phyloP scores from a whole-genome alignment of 768 basidiomycete genomes.

The Auricularia cornea region DNA sequence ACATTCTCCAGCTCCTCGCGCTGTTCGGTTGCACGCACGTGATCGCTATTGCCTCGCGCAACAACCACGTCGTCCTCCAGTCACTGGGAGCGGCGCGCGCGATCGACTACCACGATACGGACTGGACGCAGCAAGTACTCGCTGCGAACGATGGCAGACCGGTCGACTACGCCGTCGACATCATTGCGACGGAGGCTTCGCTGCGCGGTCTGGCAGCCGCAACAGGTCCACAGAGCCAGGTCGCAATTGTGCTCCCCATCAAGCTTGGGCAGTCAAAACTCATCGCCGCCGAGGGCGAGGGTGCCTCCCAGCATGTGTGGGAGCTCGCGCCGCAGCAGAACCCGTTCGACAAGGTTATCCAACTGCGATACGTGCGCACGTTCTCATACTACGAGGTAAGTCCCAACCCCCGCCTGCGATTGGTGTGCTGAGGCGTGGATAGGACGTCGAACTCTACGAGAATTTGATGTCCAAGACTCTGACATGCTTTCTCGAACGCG shows the following conservation, averaged over 20 bases:
- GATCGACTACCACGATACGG: constrained; percentile 34
- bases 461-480: constrained; percentile 40
- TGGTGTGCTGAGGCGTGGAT: not conserved
- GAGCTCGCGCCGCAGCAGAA: constrained; percentile 28
- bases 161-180: constrained; percentile 29
- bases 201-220: constrained; percentile 32
- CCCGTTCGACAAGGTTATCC: constrained; percentile 30
- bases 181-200: constrained; percentile 29
- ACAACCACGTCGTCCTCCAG: constrained; percentile 31
- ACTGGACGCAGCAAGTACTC: constrained; percentile 29
- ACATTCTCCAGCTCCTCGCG: constrained; percentile 28
- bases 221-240: constrained; percentile 24
- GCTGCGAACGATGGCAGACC: constrained; percentile 26
- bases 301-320: constrained; percentile 1
- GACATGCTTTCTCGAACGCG: constrained; percentile 30
- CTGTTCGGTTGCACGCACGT: constrained; percentile 36
- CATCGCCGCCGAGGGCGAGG: constrained; percentile 9
- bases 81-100: constrained; percentile 32
- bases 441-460: constrained; percentile 35
- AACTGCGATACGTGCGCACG: constrained; percentile 32
- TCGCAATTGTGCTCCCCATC: constrained; percentile 39
- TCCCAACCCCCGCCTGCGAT: no score
- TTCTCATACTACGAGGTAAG: constrained; percentile 35
- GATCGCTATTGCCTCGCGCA: constrained; percentile 34
- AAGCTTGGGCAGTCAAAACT: constrained; percentile 36